Base-by-base conservation (phyloP, 371 early-diverging fungal genomes). In the Mucor velutinosus region DNA sequence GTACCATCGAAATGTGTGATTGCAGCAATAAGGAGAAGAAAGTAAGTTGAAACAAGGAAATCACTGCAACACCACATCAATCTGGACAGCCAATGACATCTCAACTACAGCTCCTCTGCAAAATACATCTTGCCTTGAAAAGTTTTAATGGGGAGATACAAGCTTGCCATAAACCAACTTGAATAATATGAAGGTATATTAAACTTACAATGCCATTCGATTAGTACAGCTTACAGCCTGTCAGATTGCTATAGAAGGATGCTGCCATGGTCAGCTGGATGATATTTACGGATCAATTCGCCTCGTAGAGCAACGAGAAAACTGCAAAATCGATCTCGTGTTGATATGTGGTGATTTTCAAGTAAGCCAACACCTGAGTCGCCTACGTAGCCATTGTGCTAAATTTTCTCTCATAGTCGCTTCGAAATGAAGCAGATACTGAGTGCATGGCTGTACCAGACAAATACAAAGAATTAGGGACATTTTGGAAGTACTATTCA, bases 271-370 rank as follows among this genome's bases (percentile, higher is more conserved):
- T n/a, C 85, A 93, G 68, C 84, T 99, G 43, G 94, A 95, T 65
- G 83, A 84, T 32, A 95, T 98, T 62, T 98, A 97, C 74, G 79
- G 77, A 12, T 74, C 92, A 10, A 72, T 99, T 19, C 68, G 75
- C 19, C 47, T 79, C 1, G 72, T 85, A 6, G 90, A 97, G 70
- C 58, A 72, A n/a, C 64, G 67, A 23, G 64, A 86, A 32, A 72
- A 79, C 17, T 79, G 84, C 58, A 89, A 86, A 62, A 81, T 97
- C 8, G 99, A 98, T 78, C 86, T 98, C 29, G 78, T 99, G 0
- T 72, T 99, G 33, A 94, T 99, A 58, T 97, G 97, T 76, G 99
- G 99, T 49, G 99, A 99, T 80, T 96, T 99, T 76, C 96, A 98
- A 86, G 93, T 90, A 76, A 21, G 59, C 33, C 21, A 43, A 14